phyloP scores from a whole-genome alignment of 2,329 filamentous ascomycete species.

The Sclerotinia borealis region DNA sequence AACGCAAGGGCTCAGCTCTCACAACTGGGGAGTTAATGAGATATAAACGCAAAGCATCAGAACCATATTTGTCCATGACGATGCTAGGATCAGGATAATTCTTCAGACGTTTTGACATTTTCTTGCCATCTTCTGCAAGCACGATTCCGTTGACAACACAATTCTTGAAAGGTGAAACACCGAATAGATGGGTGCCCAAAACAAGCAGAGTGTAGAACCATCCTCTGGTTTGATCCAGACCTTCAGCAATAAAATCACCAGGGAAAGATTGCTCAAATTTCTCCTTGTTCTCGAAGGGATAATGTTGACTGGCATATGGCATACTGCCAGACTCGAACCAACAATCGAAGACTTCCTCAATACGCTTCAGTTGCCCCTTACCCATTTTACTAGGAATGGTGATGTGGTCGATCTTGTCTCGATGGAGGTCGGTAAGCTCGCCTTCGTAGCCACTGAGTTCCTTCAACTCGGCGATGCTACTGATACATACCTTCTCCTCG shows the following conservation, averaged over 20 bases:
- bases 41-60: conserved; percentile 89
- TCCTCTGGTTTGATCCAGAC: conserved; percentile 85
- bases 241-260: conserved; percentile 91
- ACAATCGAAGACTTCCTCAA: conserved; percentile 90
- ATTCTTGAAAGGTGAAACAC: conserved; percentile 82
- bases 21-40: conserved; percentile 96
- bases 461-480: conserved; percentile 78
- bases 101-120: conserved; percentile 96
- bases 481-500: conserved; percentile 80
- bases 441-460: conserved; percentile 80
- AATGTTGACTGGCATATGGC: conserved; percentile 88
- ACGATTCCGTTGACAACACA: conserved; percentile 96
- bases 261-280: conserved; percentile 77
- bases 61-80: conserved; percentile 83
- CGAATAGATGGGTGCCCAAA: conserved; percentile 81
- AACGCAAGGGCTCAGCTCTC: conserved; percentile 79
- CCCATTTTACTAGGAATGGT: conserved; percentile 88
- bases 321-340: conserved; percentile 97
- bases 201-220: conserved; percentile 96
- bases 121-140: conserved; percentile 90
- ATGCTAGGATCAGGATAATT: conserved; percentile 87
- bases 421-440: conserved; percentile 78
- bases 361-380: conserved; percentile 72
- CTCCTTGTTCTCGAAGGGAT: conserved; percentile 84
- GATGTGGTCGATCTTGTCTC: conserved; percentile 88